phyloP scores from a whole-genome alignment of 1,139 yeast genomes.

The Geotrichum citri-aurantii region DNA sequence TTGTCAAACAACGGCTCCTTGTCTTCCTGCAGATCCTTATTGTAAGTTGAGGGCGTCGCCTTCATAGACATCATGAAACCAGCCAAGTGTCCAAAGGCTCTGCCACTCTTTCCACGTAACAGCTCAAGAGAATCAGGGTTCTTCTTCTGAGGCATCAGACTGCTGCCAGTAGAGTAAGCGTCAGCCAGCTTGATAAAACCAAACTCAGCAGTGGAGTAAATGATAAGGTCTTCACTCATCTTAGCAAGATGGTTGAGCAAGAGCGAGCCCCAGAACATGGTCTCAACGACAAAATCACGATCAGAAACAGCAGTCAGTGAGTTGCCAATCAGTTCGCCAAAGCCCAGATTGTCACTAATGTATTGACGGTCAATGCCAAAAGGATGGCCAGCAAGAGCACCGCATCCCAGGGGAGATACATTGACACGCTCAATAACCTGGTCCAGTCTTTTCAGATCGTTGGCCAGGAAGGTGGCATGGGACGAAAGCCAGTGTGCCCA shows the following conservation, averaged over 20 bases:
- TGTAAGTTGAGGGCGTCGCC: constrained; percentile 94
- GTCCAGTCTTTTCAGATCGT: constrained; percentile 77
- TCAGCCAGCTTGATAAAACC: constrained; percentile 91
- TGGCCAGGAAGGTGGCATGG: constrained; percentile 89
- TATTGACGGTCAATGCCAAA: constrained; percentile 94
- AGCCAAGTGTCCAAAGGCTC: constrained; percentile 90
- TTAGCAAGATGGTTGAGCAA: constrained; percentile 94
- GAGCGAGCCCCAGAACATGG: constrained; percentile 95
- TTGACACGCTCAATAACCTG: constrained; percentile 81
- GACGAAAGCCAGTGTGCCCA: constrained; percentile 98
- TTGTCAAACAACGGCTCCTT: constrained; percentile 95
- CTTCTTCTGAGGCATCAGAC: constrained; percentile 98
- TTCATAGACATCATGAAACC: constrained; percentile 95
- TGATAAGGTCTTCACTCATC: constrained; percentile 88
- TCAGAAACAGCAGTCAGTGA: constrained; percentile 93
- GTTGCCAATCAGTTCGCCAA: constrained; percentile 83
- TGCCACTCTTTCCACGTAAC: constrained; percentile 93
- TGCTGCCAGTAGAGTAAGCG: constrained; percentile 97
- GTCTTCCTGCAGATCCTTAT: constrained; percentile 98
- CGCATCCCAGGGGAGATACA: constrained; percentile 88
- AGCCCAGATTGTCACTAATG: constrained; percentile 72
- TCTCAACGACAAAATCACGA: constrained; percentile 94
- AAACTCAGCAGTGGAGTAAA: constrained; percentile 95
- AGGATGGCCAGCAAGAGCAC: constrained; percentile 98
- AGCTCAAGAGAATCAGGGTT: constrained; percentile 95